A percentile compares a stretch with the other conserved stretches of the same genome.
phyloP scores from a whole-genome alignment of 805 yeast species.

The Candida sphagnicola region DNA sequence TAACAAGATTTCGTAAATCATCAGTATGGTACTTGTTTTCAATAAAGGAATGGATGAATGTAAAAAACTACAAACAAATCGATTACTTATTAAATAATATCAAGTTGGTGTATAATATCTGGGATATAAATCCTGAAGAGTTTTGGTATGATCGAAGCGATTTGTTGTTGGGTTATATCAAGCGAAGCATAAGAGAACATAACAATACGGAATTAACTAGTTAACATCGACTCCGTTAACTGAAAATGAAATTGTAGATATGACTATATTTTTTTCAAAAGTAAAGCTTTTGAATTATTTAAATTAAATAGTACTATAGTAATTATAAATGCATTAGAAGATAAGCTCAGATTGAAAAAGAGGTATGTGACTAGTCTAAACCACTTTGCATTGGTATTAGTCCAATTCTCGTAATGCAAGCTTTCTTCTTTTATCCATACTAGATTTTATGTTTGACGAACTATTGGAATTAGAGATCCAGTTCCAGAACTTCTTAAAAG shows the following conservation, averaged over 20 bases:
- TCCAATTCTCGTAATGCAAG: conserved; percentile 39
- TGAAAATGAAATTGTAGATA: too few relatives aligned
- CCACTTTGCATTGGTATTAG: too few relatives aligned
- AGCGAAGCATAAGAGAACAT: conserved; percentile 2
- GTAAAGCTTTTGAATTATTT: background rate
- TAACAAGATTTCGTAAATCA: conserved; percentile 66
- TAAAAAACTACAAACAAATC: conserved; percentile 25
- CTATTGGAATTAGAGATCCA: conserved; percentile 18
- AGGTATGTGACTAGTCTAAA: too few relatives aligned
- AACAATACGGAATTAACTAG: background rate
- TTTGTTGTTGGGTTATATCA: conserved; percentile 20
- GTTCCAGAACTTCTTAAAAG: conserved; percentile 17
- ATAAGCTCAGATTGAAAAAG: too few relatives aligned
- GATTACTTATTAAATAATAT: conserved; percentile 23
- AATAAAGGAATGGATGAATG: conserved; percentile 58
- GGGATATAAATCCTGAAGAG: conserved; percentile 11
- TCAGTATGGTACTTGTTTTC: conserved; percentile 75
- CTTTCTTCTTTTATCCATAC: conserved; percentile 39
- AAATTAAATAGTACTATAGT: background rate
- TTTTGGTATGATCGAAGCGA: conserved; percentile 34
- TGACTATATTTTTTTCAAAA: background rate
- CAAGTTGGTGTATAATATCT: conserved; percentile 16
- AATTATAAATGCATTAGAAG: background rate
- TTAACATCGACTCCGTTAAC: too few relatives aligned
- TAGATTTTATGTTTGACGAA: conserved; percentile 16